Conservation (phyloP, 352 stramenopile species). For the Peronospora belbahrii region DNA sequence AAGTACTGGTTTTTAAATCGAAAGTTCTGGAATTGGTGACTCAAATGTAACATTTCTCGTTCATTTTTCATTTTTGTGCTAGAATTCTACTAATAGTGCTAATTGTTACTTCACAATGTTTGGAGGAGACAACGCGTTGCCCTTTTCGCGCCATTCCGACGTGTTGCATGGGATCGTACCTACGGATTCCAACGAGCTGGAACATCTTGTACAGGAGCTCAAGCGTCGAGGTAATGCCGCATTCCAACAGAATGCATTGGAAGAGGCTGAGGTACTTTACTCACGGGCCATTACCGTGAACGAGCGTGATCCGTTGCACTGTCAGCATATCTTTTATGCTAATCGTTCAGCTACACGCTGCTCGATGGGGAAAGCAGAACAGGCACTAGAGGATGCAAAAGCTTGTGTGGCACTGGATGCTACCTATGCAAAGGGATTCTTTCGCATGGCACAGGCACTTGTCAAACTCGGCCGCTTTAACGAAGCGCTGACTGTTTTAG, state of each 20-base stretch:
- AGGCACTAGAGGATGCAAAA: slow-evolving; percentile 63
- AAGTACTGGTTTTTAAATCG: slow-evolving; percentile 17
- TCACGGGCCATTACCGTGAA: slow-evolving; percentile 89
- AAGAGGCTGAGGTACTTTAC: slow-evolving; percentile 95
- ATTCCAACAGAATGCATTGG: slow-evolving; percentile 75
- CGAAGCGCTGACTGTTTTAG: slow-evolving; percentile 55
- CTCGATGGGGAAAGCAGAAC: slow-evolving; percentile 65
- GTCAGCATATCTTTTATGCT: slow-evolving; percentile 81
- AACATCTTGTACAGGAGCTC: slow-evolving; percentile 76
- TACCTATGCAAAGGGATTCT: slow-evolving; percentile 76
- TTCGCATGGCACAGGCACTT: slow-evolving; percentile 76
- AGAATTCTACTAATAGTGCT: no score
- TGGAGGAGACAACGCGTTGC: slow-evolving; percentile 51
- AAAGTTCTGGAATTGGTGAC: slow-evolving; percentile 10
- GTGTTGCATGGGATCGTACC: slow-evolving; percentile 56
- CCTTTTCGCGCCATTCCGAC: slow-evolving; percentile 76
- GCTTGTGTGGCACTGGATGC: slow-evolving; percentile 49
- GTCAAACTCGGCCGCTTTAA: slow-evolving; percentile 60
- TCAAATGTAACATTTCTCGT: background rate
- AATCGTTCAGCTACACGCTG: slow-evolving; percentile 85
- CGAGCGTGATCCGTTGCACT: slow-evolving; percentile 34
- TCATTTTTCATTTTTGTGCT: slow-evolving; percentile 4
- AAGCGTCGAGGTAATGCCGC: slow-evolving; percentile 84
- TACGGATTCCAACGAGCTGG: slow-evolving; percentile 36
- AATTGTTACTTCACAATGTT: slow-evolving; percentile 49